Conservation (phyloP, 2,329 filamentous ascomycete species). For the Magnaporthiopsis poae region DNA sequence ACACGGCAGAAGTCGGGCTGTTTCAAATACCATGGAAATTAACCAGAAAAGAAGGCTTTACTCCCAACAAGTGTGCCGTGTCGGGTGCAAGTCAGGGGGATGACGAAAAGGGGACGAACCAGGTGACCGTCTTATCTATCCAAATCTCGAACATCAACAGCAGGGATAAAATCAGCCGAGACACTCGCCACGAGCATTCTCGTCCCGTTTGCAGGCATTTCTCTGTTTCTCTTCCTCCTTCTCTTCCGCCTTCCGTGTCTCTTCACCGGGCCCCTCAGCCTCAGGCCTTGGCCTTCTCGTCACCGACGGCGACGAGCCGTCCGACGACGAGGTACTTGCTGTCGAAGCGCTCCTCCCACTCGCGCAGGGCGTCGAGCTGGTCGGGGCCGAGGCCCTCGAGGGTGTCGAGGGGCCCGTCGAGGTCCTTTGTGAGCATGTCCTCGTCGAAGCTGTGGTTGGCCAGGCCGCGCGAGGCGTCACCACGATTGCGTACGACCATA, state of each 20-base stretch:
- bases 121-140: not conserved
- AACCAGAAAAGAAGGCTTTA: not conserved
- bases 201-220: too few relatives aligned
- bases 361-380: conserved; percentile 71
- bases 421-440: conserved; percentile 86
- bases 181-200: too few relatives aligned
- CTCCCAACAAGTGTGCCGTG: not conserved
- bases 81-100: not conserved
- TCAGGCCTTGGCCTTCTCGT: conserved; percentile 23
- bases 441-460: conserved; percentile 88
- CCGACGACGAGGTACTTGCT: conserved; percentile 96
- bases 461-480: conserved; percentile 78
- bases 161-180: not conserved
- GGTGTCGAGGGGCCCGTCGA: conserved; percentile 72
- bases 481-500: too few relatives aligned
- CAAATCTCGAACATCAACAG: not conserved
- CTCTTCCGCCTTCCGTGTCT: not conserved
- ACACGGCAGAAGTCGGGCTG: too few relatives aligned
- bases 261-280: not conserved
- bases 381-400: conserved; percentile 62
- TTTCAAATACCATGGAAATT: too few relatives aligned
- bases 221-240: not conserved
- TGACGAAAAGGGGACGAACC: not conserved
- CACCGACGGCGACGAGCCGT: conserved; percentile 54
- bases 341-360: conserved; percentile 87